Conservation (phyloP, 108 stramenopile species). For the Aureococcus anophagefferens region DNA sequence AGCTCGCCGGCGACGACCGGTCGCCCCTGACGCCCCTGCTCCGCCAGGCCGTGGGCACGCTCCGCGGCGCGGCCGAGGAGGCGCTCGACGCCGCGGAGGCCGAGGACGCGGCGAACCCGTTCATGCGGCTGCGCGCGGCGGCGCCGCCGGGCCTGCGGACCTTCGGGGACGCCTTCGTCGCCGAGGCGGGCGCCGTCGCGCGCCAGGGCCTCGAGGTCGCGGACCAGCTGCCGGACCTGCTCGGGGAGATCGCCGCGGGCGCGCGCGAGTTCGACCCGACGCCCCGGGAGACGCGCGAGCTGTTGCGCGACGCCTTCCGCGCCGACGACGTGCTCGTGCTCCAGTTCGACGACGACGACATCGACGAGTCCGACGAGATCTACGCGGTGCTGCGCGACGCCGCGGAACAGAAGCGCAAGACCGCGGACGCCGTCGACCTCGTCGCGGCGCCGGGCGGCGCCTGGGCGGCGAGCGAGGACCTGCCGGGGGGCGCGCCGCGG, state of each 20-base stretch:
- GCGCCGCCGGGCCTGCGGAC: conserved; percentile 8
- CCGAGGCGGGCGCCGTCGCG: conserved; percentile 48
- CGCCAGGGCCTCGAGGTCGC: conserved; percentile 57
- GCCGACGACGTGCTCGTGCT: conserved; percentile 71
- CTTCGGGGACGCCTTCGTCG: neutral
- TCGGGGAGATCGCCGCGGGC: conserved; percentile 69
- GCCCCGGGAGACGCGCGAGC: conserved; percentile 55
- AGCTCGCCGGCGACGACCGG: conserved; percentile 41
- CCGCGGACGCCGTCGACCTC: too few species aligned
- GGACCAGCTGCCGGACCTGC: conserved; percentile 77
- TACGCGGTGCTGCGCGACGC: conserved; percentile 68
- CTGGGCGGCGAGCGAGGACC: too few species aligned
- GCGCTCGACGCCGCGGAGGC: conserved; percentile 27
- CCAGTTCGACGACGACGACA: conserved; percentile 66
- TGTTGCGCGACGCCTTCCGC: conserved; percentile 68
- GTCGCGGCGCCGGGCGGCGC: too few species aligned
- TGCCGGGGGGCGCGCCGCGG: too few species aligned
- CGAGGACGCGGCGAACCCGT: conserved; percentile 26
- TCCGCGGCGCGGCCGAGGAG: neutral
- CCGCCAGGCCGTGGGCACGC: neutral
- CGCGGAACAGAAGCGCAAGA: conserved; percentile 33
- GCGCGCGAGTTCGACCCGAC: conserved; percentile 75
- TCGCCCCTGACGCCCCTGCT: conserved; percentile 15
- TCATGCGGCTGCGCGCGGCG: conserved; percentile 17
- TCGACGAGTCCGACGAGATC: conserved; percentile 77